Conservation (phyloP, 768 basidiomycete species). For the Sarcodon aspratus region DNA sequence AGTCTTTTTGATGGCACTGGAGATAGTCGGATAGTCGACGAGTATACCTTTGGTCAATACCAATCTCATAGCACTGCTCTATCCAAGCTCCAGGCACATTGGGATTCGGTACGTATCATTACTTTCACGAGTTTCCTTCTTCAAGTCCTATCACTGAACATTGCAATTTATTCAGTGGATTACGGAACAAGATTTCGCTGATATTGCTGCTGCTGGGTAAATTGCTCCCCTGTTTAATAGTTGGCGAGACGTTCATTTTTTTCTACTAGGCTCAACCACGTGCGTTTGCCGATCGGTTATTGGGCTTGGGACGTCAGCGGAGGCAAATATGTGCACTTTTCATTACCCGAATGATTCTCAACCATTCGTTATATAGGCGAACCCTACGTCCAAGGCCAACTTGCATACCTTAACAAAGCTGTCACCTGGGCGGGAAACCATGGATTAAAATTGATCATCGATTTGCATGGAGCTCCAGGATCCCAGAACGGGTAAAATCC, state of each 20-base stretch:
- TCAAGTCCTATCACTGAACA: too few relatives aligned
- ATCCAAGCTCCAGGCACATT: constrained; percentile 50
- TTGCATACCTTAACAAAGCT: constrained; percentile 57
- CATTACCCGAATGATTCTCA: neutral
- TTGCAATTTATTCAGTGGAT: constrained; percentile 36
- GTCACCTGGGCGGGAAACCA: constrained; percentile 58
- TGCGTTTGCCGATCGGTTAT: constrained; percentile 79
- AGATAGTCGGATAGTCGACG: constrained; percentile 48
- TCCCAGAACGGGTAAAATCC: constrained; percentile 52
- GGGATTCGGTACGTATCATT: constrained; percentile 26
- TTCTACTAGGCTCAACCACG: constrained; percentile 44
- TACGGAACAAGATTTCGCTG: constrained; percentile 66
- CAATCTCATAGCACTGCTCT: constrained; percentile 39
- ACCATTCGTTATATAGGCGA: constrained; percentile 32
- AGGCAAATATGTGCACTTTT: neutral
- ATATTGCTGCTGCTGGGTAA: constrained; percentile 59
- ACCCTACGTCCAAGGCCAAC: constrained; percentile 70
- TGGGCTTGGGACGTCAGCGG: constrained; percentile 76
- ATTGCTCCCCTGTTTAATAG: too few relatives aligned
- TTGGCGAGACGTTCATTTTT: too few relatives aligned
- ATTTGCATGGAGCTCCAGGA: constrained; percentile 63
- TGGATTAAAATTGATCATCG: constrained; percentile 73
- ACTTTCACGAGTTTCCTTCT: too few relatives aligned
- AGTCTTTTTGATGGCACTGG: constrained; percentile 63
- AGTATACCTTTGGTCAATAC: constrained; percentile 66